These are phyloP conservation scores for Leccinum obscurum DNA, from an alignment of 768 basidiomycete genomes.

Conservation along the genomic window DNA sequence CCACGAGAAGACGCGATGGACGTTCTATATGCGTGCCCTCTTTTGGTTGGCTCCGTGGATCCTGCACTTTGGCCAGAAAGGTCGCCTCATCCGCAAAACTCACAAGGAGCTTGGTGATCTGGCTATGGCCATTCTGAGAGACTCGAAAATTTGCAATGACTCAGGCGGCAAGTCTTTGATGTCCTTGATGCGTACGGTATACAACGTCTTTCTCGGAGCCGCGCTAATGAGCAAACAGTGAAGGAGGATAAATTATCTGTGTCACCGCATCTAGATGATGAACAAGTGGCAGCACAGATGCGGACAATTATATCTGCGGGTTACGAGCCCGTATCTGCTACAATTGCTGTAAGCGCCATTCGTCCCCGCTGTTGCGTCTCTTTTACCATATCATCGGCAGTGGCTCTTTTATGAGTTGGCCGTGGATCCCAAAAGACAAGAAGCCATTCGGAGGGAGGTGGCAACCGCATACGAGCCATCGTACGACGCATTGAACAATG, in stretches of 20 bases:
- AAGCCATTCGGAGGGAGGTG: constrained; percentile 56
- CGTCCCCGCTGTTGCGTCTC: not conserved
- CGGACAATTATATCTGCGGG: constrained; percentile 63
- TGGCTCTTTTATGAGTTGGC: constrained; percentile 70
- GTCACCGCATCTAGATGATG: constrained; percentile 44
- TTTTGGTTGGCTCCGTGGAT: constrained; percentile 62
- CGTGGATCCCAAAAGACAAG: constrained; percentile 50
- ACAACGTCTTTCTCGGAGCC: not conserved
- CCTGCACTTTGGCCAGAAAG: constrained; percentile 55
- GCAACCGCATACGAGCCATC: constrained; percentile 45
- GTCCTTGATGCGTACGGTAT: constrained; percentile 51
- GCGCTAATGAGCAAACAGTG: constrained; percentile 27
- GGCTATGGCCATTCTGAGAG: constrained; percentile 52
- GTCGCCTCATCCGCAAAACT: constrained; percentile 54
- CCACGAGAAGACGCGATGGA: constrained; percentile 53
- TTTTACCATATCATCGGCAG: constrained; percentile 31
- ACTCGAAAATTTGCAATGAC: constrained; percentile 49
- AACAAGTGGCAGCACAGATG: constrained; percentile 58
- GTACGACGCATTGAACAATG: constrained; percentile 50
- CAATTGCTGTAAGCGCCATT: constrained; percentile 30
- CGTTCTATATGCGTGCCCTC: constrained; percentile 64
- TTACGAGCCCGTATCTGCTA: constrained; percentile 40
- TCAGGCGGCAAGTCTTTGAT: constrained; percentile 48
- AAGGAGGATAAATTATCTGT: constrained; percentile 45
- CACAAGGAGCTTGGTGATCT: constrained; percentile 55